Conservation (phyloP, 352 stramenopile genomes). For the Phytophthora quininea region DNA sequence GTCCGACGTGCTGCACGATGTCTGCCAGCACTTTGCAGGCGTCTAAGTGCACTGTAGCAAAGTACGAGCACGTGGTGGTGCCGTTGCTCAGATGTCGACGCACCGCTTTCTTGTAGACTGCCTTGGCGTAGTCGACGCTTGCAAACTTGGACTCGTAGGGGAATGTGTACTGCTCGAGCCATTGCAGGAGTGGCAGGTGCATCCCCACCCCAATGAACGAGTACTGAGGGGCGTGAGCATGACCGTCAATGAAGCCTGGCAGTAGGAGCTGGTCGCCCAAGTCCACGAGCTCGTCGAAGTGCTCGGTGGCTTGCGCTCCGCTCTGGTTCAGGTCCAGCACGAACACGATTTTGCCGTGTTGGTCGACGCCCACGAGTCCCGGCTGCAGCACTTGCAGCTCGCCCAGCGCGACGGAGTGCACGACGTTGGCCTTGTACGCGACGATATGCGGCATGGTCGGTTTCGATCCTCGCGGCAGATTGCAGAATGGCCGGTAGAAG, state of each 20-base stretch:
- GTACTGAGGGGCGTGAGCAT: slow-evolving; percentile 95
- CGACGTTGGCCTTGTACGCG: slow-evolving; percentile 80
- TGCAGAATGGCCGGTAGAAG: slow-evolving; percentile 15
- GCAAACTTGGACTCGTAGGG: slow-evolving; percentile 89
- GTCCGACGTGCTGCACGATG: slow-evolving; percentile 77
- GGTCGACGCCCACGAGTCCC: slow-evolving; percentile 65
- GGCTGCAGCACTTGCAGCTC: slow-evolving; percentile 66
- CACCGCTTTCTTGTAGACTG: slow-evolving; percentile 91
- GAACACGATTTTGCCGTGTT: slow-evolving; percentile 53
- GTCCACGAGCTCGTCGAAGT: slow-evolving; percentile 68
- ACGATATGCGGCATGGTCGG: slow-evolving; percentile 34
- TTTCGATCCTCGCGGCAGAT: slow-evolving; percentile 11
- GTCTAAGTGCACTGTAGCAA: slow-evolving; percentile 92
- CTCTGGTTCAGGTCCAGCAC: slow-evolving; percentile 40
- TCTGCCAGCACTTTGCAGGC: slow-evolving; percentile 91
- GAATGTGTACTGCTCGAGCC: slow-evolving; percentile 96
- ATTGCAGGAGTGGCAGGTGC: slow-evolving; percentile 93
- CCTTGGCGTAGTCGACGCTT: slow-evolving; percentile 59
- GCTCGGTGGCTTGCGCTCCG: not conserved
- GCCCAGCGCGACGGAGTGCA: slow-evolving; percentile 71
- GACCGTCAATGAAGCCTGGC: slow-evolving; percentile 94
- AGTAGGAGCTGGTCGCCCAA: slow-evolving; percentile 83
- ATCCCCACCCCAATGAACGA: slow-evolving; percentile 94
- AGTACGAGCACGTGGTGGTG: slow-evolving; percentile 96
- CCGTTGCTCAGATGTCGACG: slow-evolving; percentile 85